Base-by-base conservation (phyloP, 2,329 filamentous ascomycete species). In the Calonectria honghensis region DNA sequence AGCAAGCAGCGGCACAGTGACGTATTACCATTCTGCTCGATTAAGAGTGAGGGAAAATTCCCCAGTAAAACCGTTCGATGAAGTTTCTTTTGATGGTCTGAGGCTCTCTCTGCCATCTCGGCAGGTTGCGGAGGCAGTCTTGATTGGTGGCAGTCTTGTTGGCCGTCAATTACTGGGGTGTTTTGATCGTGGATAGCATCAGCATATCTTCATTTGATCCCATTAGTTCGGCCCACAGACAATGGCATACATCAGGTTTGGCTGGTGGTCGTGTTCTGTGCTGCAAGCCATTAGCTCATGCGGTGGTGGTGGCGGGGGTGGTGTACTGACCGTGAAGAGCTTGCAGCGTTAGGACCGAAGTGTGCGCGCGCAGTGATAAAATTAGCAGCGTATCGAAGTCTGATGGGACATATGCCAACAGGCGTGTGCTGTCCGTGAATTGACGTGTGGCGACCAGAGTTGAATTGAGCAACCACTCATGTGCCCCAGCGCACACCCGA, bases 61-160 rank as follows among this genome's bases (percentile, higher is more conserved):
- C 63, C 77, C 71, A 79, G 69, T 78, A 73, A 73, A 75, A 78
- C 67, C 75, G 72, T 78, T 76, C 78, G 72, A 79, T 78, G 69
- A 76, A 68, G 73, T 78, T 77, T 74, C 70, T 77, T 78, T 74
- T 78, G 77, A 74, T 77, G 76, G 74, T 77, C 71, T 69, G 71
- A 73, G 71, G 66, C 50, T 73, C 66, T 68, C 50, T 68, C 48
- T 50, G 29, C 39, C 66, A 37, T 51, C 31, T 69, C 66, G 71
- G 71, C 57, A 41, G 45, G 48, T 65, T 69, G 71, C 66, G 66
- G 54, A 51, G 66, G 50, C 48, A 65, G 50, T 59, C 48, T 39
- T 64, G n/a, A 68, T 48, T 64, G 65, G 57, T 54, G 35, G 54
- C 31, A n/a, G 27, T 50, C 1, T 41, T 31, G 20, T 31, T 65